phyloP scores from a whole-genome alignment of 768 basidiomycete species.

The Termitomyces heimii region DNA sequence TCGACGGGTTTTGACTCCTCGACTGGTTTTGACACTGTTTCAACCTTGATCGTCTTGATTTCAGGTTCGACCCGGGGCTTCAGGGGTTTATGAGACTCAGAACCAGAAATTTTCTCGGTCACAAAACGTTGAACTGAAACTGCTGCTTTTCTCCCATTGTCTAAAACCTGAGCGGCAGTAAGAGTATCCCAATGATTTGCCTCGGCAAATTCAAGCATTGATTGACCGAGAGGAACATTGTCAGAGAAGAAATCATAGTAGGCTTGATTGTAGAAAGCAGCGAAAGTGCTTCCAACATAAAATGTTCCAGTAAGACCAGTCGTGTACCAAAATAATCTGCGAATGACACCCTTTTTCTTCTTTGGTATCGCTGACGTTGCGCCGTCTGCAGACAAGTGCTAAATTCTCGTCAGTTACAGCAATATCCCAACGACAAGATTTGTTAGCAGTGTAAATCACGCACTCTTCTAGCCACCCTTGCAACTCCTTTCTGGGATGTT shows the following conservation, averaged over 20 bases:
- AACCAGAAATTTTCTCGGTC: constrained; percentile 42
- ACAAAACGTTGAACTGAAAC: constrained; percentile 46
- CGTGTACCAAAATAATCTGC: constrained; percentile 62
- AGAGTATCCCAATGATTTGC: constrained; percentile 72
- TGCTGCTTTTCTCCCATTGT: constrained; percentile 44
- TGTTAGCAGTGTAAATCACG: constrained; percentile 17
- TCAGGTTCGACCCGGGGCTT: constrained; percentile 27
- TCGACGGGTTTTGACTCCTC: background rate
- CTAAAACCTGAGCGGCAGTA: constrained; percentile 54
- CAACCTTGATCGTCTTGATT: constrained; percentile 33
- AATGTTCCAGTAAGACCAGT: constrained; percentile 65
- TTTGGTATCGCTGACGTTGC: constrained; percentile 29
- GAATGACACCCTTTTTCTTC: constrained; percentile 50
- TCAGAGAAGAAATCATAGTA: constrained; percentile 88
- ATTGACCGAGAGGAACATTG: constrained; percentile 70
- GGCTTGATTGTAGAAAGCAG: constrained; percentile 66
- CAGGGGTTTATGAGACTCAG: constrained; percentile 26
- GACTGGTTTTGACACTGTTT: constrained; percentile 1
- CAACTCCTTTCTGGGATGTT: constrained; percentile 37
- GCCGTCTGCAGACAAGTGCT: constrained; percentile 64
- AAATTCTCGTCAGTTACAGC: background rate
- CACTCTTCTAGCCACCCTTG: constrained; percentile 57
- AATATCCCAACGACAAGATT: background rate
- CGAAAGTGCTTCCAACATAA: constrained; percentile 77
- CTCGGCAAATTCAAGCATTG: constrained; percentile 79